A percentile compares a stretch with the other conserved stretches of the same genome.
These are phyloP conservation scores for Talaromyces sp. DNA, from an alignment of 2,329 filamentous ascomycete species.

Conservation along the genomic window DNA sequence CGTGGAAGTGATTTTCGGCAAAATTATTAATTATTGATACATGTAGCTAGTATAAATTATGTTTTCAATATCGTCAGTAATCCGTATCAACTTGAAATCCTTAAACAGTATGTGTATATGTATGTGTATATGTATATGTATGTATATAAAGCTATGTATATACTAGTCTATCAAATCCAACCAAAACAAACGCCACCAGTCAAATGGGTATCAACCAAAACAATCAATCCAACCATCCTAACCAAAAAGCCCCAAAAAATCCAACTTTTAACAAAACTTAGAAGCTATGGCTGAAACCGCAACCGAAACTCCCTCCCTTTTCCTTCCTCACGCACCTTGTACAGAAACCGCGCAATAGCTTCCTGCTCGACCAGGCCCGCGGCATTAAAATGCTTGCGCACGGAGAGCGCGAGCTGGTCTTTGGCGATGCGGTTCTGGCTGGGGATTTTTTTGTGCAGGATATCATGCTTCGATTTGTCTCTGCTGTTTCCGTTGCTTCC, in stretches of 20 bases:
- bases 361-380: conserved; percentile 42
- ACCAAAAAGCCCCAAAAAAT: background rate
- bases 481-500: conserved; percentile 5
- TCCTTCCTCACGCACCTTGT: conserved; percentile 43
- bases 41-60: background rate
- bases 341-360: conserved; percentile 42
- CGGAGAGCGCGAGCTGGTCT: conserved; percentile 35
- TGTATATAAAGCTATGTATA: background rate
- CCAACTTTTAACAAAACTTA: background rate
- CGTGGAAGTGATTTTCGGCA: conserved; percentile 61
- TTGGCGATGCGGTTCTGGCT: conserved; percentile 37
- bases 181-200: background rate
- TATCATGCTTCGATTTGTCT: background rate
- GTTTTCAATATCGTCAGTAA: background rate
- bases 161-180: background rate
- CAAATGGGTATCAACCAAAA: background rate
- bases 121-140: too few species aligned
- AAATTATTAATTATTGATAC: too few species aligned
- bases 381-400: conserved; percentile 44
- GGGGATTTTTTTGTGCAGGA: conserved; percentile 15
- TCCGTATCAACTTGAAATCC: too few species aligned
- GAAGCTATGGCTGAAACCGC: conserved; percentile 32
- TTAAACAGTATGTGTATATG: too few species aligned
- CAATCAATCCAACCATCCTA: background rate
- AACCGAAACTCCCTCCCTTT: conserved; percentile 36